A percentile compares a stretch with the other conserved stretches of the same genome.
Conservation (phyloP, 2,329 filamentous ascomycete species). For the Orbilia ellipsospora region DNA sequence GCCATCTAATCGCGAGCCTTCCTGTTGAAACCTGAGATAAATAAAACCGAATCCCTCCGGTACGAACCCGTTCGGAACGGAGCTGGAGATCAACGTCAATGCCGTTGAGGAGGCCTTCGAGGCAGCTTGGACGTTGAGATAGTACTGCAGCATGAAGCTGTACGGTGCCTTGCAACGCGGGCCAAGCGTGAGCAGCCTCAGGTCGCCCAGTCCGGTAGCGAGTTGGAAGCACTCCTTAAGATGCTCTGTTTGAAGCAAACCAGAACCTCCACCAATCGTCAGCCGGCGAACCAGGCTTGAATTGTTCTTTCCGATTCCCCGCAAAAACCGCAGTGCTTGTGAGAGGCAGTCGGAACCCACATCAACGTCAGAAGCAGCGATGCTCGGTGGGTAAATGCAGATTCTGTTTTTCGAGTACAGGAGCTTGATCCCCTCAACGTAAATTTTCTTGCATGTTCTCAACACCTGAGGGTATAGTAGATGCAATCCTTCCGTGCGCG, state of each 20-base stretch:
- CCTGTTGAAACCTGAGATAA: slow-evolving; percentile 35
- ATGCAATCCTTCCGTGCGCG: slow-evolving; percentile 10
- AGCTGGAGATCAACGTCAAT: slow-evolving; percentile 39
- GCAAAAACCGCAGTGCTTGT: slow-evolving; percentile 41
- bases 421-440: slow-evolving; percentile 34
- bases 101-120: slow-evolving; percentile 34
- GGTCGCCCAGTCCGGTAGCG: slow-evolving; percentile 29
- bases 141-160: slow-evolving; percentile 55
- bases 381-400: slow-evolving; percentile 28
- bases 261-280: slow-evolving; percentile 47
- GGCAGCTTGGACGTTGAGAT: slow-evolving; percentile 47
- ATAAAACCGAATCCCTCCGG: slow-evolving; percentile 45
- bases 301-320: slow-evolving; percentile 41
- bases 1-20: slow-evolving; percentile 9
- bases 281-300: slow-evolving; percentile 42
- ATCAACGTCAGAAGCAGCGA: slow-evolving; percentile 1
- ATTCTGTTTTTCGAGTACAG: slow-evolving; percentile 50
- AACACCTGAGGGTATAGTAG: slow-evolving; percentile 42
- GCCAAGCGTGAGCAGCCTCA: slow-evolving; percentile 43
- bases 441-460: slow-evolving; percentile 41
- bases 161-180: slow-evolving; percentile 53
- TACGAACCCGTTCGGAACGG: slow-evolving; percentile 46
- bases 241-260: slow-evolving; percentile 38
- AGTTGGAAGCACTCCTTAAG: slow-evolving; percentile 43
- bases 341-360: slow-evolving; percentile 29